Percentiles rank a stretch among this genome's conserved stretches.
Conservation (phyloP, 2,329 filamentous ascomycete species). For the Claviceps quebecensis region DNA sequence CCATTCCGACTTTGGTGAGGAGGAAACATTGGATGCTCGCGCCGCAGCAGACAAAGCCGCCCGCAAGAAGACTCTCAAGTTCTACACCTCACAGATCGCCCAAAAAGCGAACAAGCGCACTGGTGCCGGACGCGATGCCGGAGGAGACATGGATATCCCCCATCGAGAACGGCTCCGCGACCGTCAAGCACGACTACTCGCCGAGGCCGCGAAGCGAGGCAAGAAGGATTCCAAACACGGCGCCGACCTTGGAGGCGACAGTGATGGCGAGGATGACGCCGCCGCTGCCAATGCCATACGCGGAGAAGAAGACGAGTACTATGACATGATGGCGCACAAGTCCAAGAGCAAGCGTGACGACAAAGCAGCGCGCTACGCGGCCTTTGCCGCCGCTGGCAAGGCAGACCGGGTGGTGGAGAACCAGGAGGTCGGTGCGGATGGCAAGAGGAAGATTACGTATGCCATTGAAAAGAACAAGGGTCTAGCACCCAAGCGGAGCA, state of each 20-base stretch:
- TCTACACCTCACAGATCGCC: constrained; percentile 95
- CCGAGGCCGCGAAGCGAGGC: constrained; percentile 76
- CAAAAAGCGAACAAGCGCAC: constrained; percentile 85
- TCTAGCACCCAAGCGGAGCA: constrained; percentile 74
- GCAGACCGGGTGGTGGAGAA: constrained; percentile 49
- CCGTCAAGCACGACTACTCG: constrained; percentile 70
- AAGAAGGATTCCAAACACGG: constrained; percentile 48
- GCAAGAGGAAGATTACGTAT: constrained; percentile 86
- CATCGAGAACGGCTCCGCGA: constrained; percentile 81
- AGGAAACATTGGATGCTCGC: constrained; percentile 61
- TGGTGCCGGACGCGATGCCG: constrained; percentile 56
- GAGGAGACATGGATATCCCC: constrained; percentile 72
- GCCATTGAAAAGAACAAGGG: constrained; percentile 97
- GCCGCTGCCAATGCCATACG: constrained; percentile 35
- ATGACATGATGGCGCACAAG: constrained; percentile 67
- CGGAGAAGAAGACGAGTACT: constrained; percentile 63
- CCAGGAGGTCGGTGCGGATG: constrained; percentile 62
- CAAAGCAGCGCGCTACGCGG: constrained; percentile 44
- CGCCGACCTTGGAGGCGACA: constrained; percentile 54
- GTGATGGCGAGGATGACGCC: constrained; percentile 51
- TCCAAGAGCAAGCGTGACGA: constrained; percentile 62
- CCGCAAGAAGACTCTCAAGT: constrained; percentile 83
- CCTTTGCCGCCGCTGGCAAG: constrained; percentile 47
- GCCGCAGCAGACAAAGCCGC: constrained; percentile 76
- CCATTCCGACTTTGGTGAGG: constrained; percentile 87